phyloP scores from a whole-genome alignment of 225 moss, liverwort and hornwort species.

The Climacium dendroides region DNA sequence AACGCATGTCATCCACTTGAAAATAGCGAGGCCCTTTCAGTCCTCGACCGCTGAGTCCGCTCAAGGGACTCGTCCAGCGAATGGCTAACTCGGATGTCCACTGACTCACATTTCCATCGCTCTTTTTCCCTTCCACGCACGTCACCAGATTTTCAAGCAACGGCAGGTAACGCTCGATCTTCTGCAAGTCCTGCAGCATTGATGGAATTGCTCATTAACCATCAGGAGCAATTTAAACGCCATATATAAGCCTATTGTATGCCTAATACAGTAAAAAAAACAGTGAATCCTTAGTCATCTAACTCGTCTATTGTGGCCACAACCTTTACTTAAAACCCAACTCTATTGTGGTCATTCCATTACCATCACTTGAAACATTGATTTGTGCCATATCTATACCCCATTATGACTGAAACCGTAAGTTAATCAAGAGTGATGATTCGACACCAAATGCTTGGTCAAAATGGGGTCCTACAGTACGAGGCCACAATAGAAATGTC shows the following conservation, averaged over 20 bases:
- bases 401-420: not conserved
- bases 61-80: conserved; percentile 82
- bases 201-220: not conserved
- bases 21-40: conserved; percentile 51
- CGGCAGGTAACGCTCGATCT: conserved; percentile 73
- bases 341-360: not conserved
- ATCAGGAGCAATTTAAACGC: not conserved
- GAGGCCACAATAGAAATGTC: not conserved
- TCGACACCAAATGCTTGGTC: not conserved
- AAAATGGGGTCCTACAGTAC: not conserved
- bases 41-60: conserved; percentile 23
- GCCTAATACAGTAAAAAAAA: not conserved
- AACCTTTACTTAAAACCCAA: not conserved
- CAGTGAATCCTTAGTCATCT: not conserved
- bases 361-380: not conserved
- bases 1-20: conserved; percentile 73
- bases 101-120: conserved; percentile 28
- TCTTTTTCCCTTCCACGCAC: conserved; percentile 34
- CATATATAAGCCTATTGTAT: not conserved
- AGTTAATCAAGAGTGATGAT: not conserved
- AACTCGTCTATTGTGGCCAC: not conserved
- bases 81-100: conserved; percentile 73
- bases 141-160: conserved; percentile 66
- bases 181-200: conserved; percentile 48
- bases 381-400: not conserved